Conservation (phyloP, 176 grass and related monocot species). For the Saccharum officinarum region DNA sequence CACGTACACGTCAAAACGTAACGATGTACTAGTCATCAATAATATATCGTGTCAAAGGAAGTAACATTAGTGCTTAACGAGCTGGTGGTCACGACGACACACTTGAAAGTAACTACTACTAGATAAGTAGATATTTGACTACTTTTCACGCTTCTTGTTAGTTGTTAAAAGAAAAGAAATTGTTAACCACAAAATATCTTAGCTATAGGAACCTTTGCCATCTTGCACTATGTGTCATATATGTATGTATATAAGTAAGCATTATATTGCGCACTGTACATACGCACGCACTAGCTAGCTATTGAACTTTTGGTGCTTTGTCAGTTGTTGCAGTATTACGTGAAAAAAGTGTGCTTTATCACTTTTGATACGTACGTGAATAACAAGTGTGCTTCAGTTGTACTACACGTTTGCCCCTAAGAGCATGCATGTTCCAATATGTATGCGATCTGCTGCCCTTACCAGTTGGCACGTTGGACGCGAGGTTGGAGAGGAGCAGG, state of each 20-base stretch:
- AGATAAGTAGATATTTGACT: neutral
- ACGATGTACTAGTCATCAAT: neutral
- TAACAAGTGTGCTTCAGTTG: neutral
- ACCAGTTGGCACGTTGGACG: constrained; percentile 99
- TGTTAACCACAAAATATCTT: neutral
- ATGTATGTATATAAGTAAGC: neutral
- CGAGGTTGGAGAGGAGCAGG: constrained; percentile 89
- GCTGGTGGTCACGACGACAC: neutral
- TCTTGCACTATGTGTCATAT: neutral
- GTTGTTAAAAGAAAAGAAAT: neutral
- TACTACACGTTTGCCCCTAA: neutral
- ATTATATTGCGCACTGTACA: neutral
- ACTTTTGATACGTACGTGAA: no score
- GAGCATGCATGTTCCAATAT: neutral
- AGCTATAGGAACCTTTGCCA: neutral
- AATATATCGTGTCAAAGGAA: neutral
- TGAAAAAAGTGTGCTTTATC: neutral
- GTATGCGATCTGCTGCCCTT: neutral
- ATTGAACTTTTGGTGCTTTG: neutral
- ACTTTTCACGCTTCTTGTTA: neutral
- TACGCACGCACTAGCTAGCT: neutral
- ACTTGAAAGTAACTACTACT: neutral
- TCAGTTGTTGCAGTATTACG: neutral
- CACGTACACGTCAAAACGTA: constrained; percentile 2
- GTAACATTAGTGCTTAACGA: constrained; percentile 24